Conservation (phyloP, 2,329 filamentous ascomycete species). For the Aureobasidium sp. region DNA sequence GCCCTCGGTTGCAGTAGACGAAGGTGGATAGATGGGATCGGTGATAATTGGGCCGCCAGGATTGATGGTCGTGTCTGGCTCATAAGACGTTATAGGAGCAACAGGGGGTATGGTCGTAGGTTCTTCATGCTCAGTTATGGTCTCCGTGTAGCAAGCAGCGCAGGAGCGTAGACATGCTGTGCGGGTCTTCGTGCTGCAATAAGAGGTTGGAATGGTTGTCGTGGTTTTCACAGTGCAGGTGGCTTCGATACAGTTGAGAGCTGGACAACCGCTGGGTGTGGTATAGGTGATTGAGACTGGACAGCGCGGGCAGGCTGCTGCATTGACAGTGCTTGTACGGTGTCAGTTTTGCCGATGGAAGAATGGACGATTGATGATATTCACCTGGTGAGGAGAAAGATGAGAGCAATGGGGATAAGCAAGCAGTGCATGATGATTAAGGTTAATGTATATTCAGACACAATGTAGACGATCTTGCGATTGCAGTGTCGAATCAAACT, state of each 20-base stretch:
- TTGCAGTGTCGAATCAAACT: neutral
- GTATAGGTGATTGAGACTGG: constrained; percentile 14
- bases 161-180: neutral
- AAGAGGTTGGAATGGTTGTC: neutral
- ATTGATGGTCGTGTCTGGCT: neutral
- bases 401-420: neutral
- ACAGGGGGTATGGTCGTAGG: neutral
- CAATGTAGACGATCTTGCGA: neutral
- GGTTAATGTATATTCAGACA: too few relatives aligned
- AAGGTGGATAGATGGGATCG: neutral
- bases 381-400: neutral
- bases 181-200: constrained; percentile 1
- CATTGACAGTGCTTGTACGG: neutral
- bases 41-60: neutral
- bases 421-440: neutral
- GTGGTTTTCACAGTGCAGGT: constrained; percentile 1
- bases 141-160: neutral
- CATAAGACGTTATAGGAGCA: neutral
- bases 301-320: constrained; percentile 2
- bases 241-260: neutral
- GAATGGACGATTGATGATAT: neutral
- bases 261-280: neutral
- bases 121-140: neutral
- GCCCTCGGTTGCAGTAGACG: neutral
- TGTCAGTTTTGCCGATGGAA: neutral